Conservation (phyloP, 768 basidiomycete genomes). For the Kwoniella bestiolae region DNA sequence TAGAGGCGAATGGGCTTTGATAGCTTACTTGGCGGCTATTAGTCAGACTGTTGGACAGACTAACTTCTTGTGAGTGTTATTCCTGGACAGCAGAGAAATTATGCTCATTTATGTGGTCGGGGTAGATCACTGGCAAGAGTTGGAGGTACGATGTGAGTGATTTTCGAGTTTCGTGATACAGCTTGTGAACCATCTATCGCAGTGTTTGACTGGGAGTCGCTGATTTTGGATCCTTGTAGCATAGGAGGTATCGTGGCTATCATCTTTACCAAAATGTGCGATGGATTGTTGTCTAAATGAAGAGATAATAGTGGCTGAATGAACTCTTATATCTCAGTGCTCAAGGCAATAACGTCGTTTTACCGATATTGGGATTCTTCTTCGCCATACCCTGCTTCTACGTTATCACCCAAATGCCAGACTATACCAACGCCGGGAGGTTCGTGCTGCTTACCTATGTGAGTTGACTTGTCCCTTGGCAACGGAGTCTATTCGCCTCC, state of each 20-base stretch:
- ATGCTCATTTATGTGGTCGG: background rate
- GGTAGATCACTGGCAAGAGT: conserved; percentile 69
- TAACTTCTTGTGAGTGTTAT: conserved; percentile 69
- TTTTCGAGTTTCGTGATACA: background rate
- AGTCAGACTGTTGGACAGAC: conserved; percentile 65
- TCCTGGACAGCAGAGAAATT: background rate
- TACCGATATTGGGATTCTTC: conserved; percentile 79
- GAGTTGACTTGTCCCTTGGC: too few species aligned
- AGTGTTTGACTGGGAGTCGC: too few species aligned
- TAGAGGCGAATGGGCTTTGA: conserved; percentile 93
- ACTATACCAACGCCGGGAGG: conserved; percentile 44
- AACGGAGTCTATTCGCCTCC: conserved; percentile 45
- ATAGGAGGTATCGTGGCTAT: conserved; percentile 21
- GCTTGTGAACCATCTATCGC: background rate
- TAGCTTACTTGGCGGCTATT: conserved; percentile 68
- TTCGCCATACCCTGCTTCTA: conserved; percentile 88
- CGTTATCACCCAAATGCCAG: conserved; percentile 67
- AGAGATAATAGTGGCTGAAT: background rate
- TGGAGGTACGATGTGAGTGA: conserved; percentile 76
- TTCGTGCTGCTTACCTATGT: conserved; percentile 51
- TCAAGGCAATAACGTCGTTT: conserved; percentile 71
- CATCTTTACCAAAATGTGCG: conserved; percentile 17
- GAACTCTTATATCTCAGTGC: conserved; percentile 58
- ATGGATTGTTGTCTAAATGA: background rate
- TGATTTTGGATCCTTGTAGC: background rate